Evolutionary conservation across 176 grass and related monocot genomes (phyloP), one percentile per base, ranked within the genome.

Genomic region (Puya raimondii): DNA sequence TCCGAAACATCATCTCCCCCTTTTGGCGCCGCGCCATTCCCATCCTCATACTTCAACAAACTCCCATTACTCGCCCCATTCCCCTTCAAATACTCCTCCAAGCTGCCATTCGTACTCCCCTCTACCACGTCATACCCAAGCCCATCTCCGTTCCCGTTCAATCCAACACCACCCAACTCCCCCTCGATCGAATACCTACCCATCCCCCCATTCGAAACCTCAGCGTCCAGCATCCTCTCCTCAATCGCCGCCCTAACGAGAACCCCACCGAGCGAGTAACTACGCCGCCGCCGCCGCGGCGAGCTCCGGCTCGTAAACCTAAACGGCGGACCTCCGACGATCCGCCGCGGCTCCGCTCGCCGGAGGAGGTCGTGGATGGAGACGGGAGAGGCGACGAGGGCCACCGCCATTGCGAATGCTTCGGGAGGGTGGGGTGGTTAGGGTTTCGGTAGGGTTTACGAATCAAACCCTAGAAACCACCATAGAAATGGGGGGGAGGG

Each of bases 131-230:
- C 81, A 65, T 88, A 77, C 20, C 80, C 80, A 77, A 80, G 47
- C 47, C 77, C 67, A 57, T 47, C 66, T 10, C 80, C 83, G 50
- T 80, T 79, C 15, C 84, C 81, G 71, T 84, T 85, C 75, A 84
- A 78, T 33, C 75, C 79, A 79, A 79, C 79, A 56, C 47, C 68
- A 64, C 26, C 80, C 9, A 80, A 58, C 0, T 79, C 76, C 58
- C 76, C 82, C 63, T 76, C 74, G 3, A 42, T 42, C 33, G 33
- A 42, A 42, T 42, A 7, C 33, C 4, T 42, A 42, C 33, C 33
- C 33, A 42, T 42, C 5, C 33, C 54, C 54, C 20, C 54, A 18
- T 17, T 18, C 54, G 20, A 59, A 15, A 59, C 56, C 16, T 61
- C 56, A 10, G 56, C 14, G 9, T 16, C 56, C 56, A 61, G 17